Percentiles rank a stretch among this genome's conserved stretches.
Conservation (phyloP, 768 basidiomycete genomes). For the Mrakia gelida region DNA sequence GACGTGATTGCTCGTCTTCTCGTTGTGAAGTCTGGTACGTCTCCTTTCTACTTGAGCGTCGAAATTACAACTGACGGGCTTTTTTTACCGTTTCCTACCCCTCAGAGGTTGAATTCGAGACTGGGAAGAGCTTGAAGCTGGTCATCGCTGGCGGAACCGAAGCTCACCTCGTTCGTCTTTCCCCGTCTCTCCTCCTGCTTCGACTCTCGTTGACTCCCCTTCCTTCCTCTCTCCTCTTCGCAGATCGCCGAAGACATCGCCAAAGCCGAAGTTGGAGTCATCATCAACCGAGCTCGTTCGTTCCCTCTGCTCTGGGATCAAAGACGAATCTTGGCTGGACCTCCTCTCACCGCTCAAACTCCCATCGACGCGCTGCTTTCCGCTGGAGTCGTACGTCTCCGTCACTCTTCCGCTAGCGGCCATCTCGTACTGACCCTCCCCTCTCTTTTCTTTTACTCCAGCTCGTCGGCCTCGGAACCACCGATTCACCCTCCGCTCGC, state of each 20-base stretch:
- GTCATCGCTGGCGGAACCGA: conserved; percentile 23
- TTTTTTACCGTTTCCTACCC: no score
- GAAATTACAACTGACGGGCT: no score
- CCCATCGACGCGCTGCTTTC: conserved; percentile 59
- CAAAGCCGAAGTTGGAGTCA: no score
- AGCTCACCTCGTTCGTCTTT: conserved; percentile 18
- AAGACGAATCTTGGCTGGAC: conserved; percentile 61
- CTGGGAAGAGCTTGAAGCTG: conserved; percentile 46
- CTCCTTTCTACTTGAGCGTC: no score
- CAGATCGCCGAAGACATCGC: conserved; percentile 61
- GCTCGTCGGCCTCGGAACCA: conserved; percentile 45
- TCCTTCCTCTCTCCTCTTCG: conserved; percentile 38
- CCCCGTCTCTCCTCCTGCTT: background rate
- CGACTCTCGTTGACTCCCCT: no score
- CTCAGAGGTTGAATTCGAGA: conserved; percentile 52
- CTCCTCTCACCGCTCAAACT: conserved; percentile 62
- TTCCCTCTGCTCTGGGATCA: conserved; percentile 58
- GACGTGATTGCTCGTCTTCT: conserved; percentile 67
- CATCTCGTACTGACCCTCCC: no score
- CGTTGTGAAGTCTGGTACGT: conserved; percentile 51
- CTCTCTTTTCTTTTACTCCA: no score
- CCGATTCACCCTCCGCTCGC: conserved; percentile 41
- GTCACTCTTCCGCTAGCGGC: no score
- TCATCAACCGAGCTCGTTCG: no score
- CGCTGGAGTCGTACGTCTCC: conserved; percentile 58